Conservation (phyloP, 169 alveolate genomes). For the Eimeria acervulina region DNA sequence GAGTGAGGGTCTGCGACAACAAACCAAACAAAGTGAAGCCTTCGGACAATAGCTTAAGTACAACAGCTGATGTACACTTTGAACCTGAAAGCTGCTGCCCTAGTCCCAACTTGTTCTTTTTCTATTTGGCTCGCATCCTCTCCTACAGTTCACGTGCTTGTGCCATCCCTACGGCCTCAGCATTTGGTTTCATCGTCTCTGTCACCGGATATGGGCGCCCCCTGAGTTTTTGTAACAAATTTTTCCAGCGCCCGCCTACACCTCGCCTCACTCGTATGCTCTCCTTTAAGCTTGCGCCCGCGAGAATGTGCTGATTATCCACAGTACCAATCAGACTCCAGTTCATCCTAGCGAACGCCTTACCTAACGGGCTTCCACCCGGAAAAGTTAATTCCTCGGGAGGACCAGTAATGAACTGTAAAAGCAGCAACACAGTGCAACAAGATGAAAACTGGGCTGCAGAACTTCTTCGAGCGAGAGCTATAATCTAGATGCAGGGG, state of each 20-base stretch:
- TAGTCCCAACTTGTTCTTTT: background rate
- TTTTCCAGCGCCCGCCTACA: background rate
- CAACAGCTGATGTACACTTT: too few species aligned
- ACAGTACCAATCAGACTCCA: conserved; percentile 47
- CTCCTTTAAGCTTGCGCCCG: background rate
- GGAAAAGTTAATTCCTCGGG: background rate
- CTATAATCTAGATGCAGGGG: background rate
- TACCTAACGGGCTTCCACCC: background rate
- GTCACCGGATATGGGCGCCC: background rate
- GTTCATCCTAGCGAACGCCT: conserved; percentile 30
- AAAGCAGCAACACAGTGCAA: background rate
- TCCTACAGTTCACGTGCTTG: background rate
- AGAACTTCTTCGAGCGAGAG: background rate
- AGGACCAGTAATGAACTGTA: background rate
- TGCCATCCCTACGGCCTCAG: conserved; percentile 21
- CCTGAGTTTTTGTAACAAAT: background rate
- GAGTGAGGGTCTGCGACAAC: background rate
- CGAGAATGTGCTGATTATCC: conserved; percentile 29
- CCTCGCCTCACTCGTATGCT: background rate
- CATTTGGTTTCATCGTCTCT: background rate
- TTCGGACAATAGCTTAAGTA: background rate
- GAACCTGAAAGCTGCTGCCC: background rate
- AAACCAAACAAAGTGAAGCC: background rate
- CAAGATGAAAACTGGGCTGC: background rate
- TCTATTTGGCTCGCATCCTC: background rate